Conservation (phyloP, 805 yeast species). For the Barnettozyma sucrosica region DNA sequence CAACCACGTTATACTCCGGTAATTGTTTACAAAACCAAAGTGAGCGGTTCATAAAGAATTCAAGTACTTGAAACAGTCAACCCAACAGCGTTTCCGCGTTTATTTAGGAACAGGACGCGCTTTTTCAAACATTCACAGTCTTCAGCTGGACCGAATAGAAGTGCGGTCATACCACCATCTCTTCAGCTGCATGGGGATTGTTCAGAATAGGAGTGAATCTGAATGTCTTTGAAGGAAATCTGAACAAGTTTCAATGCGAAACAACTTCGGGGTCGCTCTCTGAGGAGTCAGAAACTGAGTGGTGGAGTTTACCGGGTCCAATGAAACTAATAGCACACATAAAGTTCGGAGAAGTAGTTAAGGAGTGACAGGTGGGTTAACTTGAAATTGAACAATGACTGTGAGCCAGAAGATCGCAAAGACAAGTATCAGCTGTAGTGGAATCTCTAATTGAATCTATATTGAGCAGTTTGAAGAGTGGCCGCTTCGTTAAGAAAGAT, state of each 20-base stretch:
- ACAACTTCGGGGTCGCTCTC: not conserved
- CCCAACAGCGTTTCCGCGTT: conserved; percentile 39
- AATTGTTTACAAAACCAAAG: conserved; percentile 23
- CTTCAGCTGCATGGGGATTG: not conserved
- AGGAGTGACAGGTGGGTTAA: too few species aligned
- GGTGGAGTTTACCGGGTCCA: too few species aligned
- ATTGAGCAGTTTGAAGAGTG: too few species aligned
- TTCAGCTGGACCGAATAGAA: not conserved
- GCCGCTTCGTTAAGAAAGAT: too few species aligned
- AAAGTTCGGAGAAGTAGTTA: too few species aligned
- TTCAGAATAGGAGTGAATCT: too few species aligned
- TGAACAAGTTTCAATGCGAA: too few species aligned
- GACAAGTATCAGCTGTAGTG: too few species aligned
- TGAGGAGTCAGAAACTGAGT: not conserved
- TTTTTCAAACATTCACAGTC: not conserved
- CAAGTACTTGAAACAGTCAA: conserved; percentile 48
- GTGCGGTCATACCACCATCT: not conserved
- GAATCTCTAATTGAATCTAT: too few species aligned
- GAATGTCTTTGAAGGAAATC: not conserved
- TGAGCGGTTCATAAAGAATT: conserved; percentile 44
- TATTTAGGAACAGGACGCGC: not conserved
- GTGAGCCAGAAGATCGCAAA: too few species aligned
- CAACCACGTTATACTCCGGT: conserved; percentile 44
- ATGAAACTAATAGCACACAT: too few species aligned
- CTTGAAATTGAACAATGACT: too few species aligned